Base-by-base conservation (phyloP, 208 protist genomes). In the Angomonas desouzai region DNA sequence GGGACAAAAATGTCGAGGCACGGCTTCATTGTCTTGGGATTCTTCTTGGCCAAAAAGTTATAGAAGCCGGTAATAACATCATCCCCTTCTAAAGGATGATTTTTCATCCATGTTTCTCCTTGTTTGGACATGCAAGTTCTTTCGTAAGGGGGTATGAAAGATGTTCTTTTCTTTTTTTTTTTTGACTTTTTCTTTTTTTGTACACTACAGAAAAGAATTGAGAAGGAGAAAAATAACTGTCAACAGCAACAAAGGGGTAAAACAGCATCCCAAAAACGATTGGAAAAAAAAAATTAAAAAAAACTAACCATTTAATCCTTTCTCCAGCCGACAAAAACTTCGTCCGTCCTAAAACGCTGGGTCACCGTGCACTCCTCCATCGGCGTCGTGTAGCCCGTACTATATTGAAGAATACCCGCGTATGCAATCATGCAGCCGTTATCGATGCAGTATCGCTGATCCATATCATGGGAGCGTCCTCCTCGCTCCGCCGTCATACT, bases 371-470 rank as follows among this genome's bases (percentile, higher is more conserved):
- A 73, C 40, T 94, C 83, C 28, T 64, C 51, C 0, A 96, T 66
- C 10, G 87, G 74, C 0, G 84, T 89, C 53, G 95, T 77, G 74
- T 70, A 76, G 79, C 96, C 69, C 23, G 86, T 89, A 53, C 75
- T 27, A 56, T 87, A 96, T 71, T 98, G 77, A 25, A 98, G 72
- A 27, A 98, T 60, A 1, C 98, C 98, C 2, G 97, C 94, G 64
- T 98, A 99, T 2, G 98, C 98, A 70, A 99, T 99, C 99, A 99
- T 99, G 49, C 98, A 98, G 1, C 99, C 99, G 75, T 99, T 99
- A 80, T 99, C 99, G 68, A 99, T 99, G 66, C 98, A 99, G 82
- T 99, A 99, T 4, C 98, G 75, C 27, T 98, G 89, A 64, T 99
- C 97, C 81, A 98, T 99, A 57, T 89, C 92, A 68, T 90, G 93